Percentiles rank a stretch among this genome's conserved stretches.
Conservation (phyloP, 2,329 filamentous ascomycete species). For the Colletotrichum sp. region DNA sequence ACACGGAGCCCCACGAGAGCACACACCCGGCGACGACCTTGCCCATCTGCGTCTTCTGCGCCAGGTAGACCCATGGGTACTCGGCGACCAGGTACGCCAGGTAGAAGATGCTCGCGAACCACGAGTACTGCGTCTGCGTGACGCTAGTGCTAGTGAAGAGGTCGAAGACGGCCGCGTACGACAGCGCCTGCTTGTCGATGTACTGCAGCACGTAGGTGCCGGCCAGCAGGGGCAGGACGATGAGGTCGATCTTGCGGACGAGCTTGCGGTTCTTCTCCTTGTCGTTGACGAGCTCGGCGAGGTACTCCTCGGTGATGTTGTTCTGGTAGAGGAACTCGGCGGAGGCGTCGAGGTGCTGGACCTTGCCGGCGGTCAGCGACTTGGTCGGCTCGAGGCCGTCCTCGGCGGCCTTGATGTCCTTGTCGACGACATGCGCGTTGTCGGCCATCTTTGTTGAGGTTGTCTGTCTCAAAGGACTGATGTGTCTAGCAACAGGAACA, state of each 20-base stretch:
- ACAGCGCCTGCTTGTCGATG: slow-evolving; percentile 59
- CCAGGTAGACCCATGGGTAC: slow-evolving; percentile 38
- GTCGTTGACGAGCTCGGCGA: slow-evolving; percentile 50
- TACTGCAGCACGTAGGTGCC: slow-evolving; percentile 57
- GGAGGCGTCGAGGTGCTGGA: slow-evolving; percentile 47
- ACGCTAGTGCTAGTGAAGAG: slow-evolving; percentile 54
- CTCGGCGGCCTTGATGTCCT: slow-evolving; percentile 10
- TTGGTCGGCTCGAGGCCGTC: slow-evolving; percentile 18
- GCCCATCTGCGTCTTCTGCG: slow-evolving; percentile 37
- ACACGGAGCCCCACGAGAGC: slow-evolving; percentile 37
- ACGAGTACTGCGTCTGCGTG: slow-evolving; percentile 50
- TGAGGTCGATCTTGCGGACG: slow-evolving; percentile 51
- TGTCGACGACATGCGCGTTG: background rate
- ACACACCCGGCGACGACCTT: slow-evolving; percentile 37
- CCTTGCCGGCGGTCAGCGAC: slow-evolving; percentile 10
- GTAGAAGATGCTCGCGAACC: slow-evolving; percentile 62
- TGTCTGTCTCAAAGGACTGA: background rate
- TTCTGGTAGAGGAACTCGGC: slow-evolving; percentile 53
- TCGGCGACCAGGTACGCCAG: slow-evolving; percentile 51
- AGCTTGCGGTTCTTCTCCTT: slow-evolving; percentile 29
- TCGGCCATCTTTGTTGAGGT: background rate
- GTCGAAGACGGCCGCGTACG: slow-evolving; percentile 61
- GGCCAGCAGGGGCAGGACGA: slow-evolving; percentile 55
- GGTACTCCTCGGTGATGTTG: slow-evolving; percentile 43
- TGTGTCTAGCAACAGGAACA: background rate